Evolutionary conservation across 345 rosid species (phyloP).

Genomic region (Ricinus communis): DNA sequence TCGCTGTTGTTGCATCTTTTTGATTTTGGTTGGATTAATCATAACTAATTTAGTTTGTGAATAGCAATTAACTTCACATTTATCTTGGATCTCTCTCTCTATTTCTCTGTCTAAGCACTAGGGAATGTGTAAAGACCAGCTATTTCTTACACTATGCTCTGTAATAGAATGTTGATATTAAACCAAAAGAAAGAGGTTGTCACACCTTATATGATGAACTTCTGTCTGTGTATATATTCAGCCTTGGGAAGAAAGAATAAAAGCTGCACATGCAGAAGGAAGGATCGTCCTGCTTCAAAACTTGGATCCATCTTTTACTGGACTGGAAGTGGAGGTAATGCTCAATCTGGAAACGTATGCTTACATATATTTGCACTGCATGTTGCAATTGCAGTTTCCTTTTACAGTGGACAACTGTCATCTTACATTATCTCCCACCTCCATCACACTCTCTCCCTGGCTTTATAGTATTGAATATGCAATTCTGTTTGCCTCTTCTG

Average conservation of each 20-base stretch:
- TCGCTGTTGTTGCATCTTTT: neutral
- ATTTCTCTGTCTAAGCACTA: neutral
- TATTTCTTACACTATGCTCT: neutral
- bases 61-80: neutral
- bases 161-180: neutral
- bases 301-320: conserved; percentile 67
- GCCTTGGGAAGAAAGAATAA: conserved; percentile 79
- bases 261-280: conserved; percentile 46
- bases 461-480: neutral
- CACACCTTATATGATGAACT: conserved; percentile 12
- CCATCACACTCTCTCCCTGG: neutral
- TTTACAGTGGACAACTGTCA: neutral
- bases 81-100: neutral
- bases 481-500: neutral
- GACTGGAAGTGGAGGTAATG: conserved; percentile 71
- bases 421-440: neutral
- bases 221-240: conserved; percentile 25
- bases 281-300: conserved; percentile 69
- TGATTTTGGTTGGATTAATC: neutral
- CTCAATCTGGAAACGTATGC: neutral
- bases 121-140: neutral
- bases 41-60: neutral
- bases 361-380: neutral
- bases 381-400: neutral
- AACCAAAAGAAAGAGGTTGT: neutral